These are phyloP conservation scores for Capsicum rhomboideum DNA, from an alignment of 257 asterid genomes.

Conservation along the genomic window DNA sequence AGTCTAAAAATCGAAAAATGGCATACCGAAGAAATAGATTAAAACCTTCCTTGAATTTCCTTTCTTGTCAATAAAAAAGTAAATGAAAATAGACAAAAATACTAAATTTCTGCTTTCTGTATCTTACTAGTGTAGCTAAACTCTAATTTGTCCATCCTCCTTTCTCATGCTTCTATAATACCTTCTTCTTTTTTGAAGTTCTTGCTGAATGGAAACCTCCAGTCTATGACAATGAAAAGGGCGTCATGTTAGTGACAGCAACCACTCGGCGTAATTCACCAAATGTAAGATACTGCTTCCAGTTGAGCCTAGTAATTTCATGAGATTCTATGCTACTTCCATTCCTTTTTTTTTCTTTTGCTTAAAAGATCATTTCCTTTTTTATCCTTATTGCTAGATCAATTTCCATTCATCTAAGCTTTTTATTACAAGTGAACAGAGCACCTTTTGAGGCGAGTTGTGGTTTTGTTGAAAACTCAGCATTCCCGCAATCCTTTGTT, in stretches of 20 bases:
- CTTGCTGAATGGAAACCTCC: constrained; percentile 99
- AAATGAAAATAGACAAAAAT: neutral
- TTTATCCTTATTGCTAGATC: neutral
- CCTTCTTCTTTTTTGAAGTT: constrained; percentile 28
- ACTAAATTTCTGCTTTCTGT: neutral
- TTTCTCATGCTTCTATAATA: constrained; percentile 4
- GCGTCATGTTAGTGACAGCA: constrained; percentile 79
- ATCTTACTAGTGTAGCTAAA: neutral
- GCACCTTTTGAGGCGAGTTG: neutral
- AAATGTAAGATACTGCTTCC: constrained; percentile 45
- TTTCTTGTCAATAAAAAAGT: neutral
- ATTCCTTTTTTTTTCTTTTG: neutral
- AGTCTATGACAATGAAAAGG: constrained; percentile 67
- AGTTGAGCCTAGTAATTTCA: neutral
- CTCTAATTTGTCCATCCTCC: neutral
- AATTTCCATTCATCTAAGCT: neutral
- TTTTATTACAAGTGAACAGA: neutral
- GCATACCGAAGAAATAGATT: neutral
- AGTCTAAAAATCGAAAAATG: neutral
- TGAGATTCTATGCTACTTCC: neutral
- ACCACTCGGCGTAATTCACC: constrained; percentile 96
- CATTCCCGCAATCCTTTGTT: neutral
- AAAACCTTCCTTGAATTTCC: neutral
- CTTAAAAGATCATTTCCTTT: neutral
- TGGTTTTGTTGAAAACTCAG: neutral